A percentile compares a stretch with the other conserved stretches of the same genome.
Evolutionary conservation across 1,284 basidiomycete genomes (phyloP).

Genomic region (Pulveroboletus sp.): DNA sequence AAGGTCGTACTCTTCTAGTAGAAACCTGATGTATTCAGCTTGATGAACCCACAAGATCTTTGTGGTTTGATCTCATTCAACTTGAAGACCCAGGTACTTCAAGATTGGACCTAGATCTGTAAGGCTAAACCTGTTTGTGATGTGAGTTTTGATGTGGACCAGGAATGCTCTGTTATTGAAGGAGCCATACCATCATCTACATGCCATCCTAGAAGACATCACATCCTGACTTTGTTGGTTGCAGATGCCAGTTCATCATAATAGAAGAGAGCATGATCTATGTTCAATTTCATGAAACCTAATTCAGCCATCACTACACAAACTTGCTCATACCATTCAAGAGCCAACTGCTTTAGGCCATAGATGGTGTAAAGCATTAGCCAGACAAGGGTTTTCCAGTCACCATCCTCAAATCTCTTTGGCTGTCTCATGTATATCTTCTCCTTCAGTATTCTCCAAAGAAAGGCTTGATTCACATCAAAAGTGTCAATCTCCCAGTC

Average conservation of each 20-base stretch:
- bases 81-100: neutral
- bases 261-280: slow-evolving; percentile 16
- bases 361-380: slow-evolving; percentile 1
- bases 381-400: neutral
- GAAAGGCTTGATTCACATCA: slow-evolving; percentile 6
- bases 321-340: slow-evolving; percentile 15
- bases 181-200: neutral
- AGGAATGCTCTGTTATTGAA: neutral
- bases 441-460: slow-evolving; percentile 9
- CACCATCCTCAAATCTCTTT: neutral
- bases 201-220: neutral
- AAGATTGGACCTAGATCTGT: neutral
- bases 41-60: slow-evolving; percentile 2
- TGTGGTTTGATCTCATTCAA: neutral
- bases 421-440: slow-evolving; percentile 16
- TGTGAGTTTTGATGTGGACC: neutral
- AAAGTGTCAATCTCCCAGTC: slow-evolving; percentile 26
- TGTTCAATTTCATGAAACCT: neutral
- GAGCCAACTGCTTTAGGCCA: slow-evolving; percentile 7
- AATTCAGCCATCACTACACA: neutral
- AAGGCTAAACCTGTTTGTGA: neutral
- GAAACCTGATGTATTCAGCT: neutral
- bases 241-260: neutral
- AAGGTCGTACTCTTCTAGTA: neutral
- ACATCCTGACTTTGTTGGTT: no score